Conservation (phyloP, 345 rosid genomes). For the Camelina neglecta region DNA sequence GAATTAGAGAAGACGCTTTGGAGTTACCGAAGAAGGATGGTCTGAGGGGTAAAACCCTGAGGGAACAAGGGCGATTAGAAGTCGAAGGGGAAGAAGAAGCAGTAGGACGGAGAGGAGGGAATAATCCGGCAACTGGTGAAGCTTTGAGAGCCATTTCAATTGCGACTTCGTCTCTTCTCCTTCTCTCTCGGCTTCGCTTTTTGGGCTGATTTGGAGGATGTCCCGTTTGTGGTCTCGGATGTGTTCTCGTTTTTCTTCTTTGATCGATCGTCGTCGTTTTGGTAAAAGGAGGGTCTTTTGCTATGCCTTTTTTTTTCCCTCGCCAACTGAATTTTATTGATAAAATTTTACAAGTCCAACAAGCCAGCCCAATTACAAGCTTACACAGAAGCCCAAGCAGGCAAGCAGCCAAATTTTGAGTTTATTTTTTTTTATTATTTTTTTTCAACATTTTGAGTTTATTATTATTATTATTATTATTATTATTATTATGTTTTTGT, state of each 20-base stretch:
- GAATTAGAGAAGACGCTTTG: conserved; percentile 23
- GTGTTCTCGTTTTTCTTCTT: neutral
- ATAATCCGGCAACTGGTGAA: conserved; percentile 50
- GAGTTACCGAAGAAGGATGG: conserved; percentile 50
- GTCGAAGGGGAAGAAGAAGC: conserved; percentile 36
- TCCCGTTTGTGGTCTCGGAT: conserved; percentile 34
- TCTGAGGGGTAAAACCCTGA: conserved; percentile 41
- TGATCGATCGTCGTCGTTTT: neutral
- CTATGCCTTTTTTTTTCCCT: no score
- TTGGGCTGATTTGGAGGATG: conserved; percentile 10
- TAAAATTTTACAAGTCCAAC: no score
- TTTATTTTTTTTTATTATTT: no score
- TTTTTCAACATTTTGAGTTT: no score
- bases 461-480: no score
- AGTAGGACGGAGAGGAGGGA: conserved; percentile 45
- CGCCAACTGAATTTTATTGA: no score
- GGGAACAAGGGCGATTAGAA: conserved; percentile 34
- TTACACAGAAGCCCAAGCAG: no score
- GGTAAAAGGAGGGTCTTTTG: no score
- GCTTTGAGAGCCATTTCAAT: conserved; percentile 51
- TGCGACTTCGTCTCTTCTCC: conserved; percentile 26
- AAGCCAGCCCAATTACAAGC: no score
- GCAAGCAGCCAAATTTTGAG: no score
- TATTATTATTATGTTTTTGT: no score
- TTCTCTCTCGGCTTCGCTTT: conserved; percentile 1